Base-by-base conservation (phyloP, 805 yeast genomes). In the Cyberlindnera petersonii region DNA sequence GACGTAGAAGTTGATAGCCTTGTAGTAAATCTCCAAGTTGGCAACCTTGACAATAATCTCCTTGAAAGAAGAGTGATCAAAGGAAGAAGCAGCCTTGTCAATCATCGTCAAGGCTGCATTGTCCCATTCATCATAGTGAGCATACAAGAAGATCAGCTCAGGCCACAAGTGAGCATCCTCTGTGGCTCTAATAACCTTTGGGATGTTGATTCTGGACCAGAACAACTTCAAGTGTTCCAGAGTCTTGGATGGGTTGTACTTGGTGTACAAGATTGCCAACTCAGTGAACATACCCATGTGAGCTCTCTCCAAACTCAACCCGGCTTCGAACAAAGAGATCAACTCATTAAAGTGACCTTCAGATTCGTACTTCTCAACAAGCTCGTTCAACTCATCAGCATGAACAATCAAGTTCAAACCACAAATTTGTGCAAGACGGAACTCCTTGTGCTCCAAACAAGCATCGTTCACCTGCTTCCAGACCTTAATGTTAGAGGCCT, bases 201-300 rank as follows among this genome's bases (percentile, higher is more conserved):
- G 98, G 69, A 93, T 91, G 64, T 93, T 93, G 63, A 93, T 77
- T 68, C 98, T 83, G 11, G 97, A 88, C 98, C 98, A 93, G 77
- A 93, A 93, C 57, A 93, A 71, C 63, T 89, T 89, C 76, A 93
- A 74, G 66, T 93, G 98, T 66, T 93, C 98, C 87, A 86, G 85
- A 39, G 94, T 85, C 66, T 79, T 83, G 36, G 79, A 85, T 21
- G 97, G 96, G 46, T 79, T 77, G 66, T 89, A 93, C 63, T 89
- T 91, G 49, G 94, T 76, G 69, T 91, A 93, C 52, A 93, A 71
- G 33, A 86, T 74, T 17, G 98, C 96, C 54, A 93, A 74, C 65
- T 89, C 97, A 9, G 98, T 93, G 63, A 93, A 93, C 97, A 93
- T 91, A 53, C 98, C 98, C 98, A 93, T 93, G 61, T 93, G 98